Base-by-base conservation (phyloP, 352 stramenopile genomes). In the Phytophthora tubulina region DNA sequence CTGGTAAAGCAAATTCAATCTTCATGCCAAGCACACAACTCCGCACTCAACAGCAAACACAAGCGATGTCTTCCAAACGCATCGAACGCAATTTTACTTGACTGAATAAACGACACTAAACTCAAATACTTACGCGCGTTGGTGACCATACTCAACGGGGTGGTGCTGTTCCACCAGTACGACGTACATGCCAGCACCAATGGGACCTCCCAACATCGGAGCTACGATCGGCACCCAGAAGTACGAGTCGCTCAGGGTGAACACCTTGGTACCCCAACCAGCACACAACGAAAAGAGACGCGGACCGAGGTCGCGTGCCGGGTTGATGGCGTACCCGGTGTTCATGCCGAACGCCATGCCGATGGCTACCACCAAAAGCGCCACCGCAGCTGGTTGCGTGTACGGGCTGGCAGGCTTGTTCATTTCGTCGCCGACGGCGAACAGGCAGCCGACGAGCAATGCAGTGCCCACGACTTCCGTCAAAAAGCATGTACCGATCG, bases 281-380 rank as follows among this genome's bases (percentile, higher is more conserved):
- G 68, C 80, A 45, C 79, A 73, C 4, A 74, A 33, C n/a, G 80
- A 69, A 41, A 87, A 85, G 11, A 87, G 53, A 3, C 80, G 73
- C 27, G 78, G 78, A 2, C 74, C 76, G 51, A 89, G 80, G 63
- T 88, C 81, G 6, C 78, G 72, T 4, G 81, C 81, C 6, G 81
- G 85, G 70, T 92, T 92, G 52, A 92, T 70, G 14, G 85, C 85
- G 67, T 90, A 92, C 45, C 85, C 83, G 9, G 85, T 86, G 76
- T 90, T 92, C 63, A 84, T 84, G 21, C 85, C 85, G 67, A 92
- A 91, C 6, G 81, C 69, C 78, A 92, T 92, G 42, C 82, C 85
- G 31, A 92, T 83, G 0, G 70, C 83, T 31, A 79, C 68, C 31
- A 93, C 73, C 13, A 93, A 56, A 32, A 89, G 53, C 21, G 77